Evolutionary conservation across 1,284 basidiomycete genomes (phyloP).

Genomic region (Prillingera fragicola): DNA sequence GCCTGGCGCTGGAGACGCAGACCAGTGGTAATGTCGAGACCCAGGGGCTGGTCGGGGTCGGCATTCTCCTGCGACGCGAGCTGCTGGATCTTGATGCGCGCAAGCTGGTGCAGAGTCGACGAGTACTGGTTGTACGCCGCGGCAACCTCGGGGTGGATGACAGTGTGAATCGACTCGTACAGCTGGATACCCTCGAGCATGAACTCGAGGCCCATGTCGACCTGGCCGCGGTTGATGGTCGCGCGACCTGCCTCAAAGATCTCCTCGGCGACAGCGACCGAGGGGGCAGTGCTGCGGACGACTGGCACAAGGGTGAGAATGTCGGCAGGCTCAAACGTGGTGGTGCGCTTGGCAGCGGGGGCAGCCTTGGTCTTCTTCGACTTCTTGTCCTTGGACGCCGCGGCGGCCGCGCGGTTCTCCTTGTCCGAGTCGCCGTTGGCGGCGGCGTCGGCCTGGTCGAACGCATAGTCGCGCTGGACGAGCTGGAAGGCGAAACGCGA

Average conservation of each 20-base stretch:
- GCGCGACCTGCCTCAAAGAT: conserved; percentile 53
- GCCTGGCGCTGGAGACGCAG: conserved; percentile 54
- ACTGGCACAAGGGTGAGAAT: conserved; percentile 54
- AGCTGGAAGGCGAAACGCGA: conserved; percentile 55
- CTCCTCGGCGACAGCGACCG: conserved; percentile 53
- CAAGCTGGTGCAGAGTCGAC: conserved; percentile 49
- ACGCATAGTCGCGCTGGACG: conserved; percentile 51
- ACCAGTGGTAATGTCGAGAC: conserved; percentile 49
- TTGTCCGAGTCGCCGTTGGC: conserved; percentile 27
- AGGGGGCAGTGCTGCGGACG: conserved; percentile 52
- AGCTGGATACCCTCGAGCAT: conserved; percentile 54
- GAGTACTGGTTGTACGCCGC: conserved; percentile 53
- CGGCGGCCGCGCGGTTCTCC: conserved; percentile 19
- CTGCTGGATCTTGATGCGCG: conserved; percentile 46
- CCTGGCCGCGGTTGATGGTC: conserved; percentile 52
- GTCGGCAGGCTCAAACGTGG: conserved; percentile 53
- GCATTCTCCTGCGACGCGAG: conserved; percentile 33
- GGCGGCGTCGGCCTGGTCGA: conserved; percentile 26
- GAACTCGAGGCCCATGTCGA: conserved; percentile 53
- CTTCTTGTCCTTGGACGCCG: conserved; percentile 32
- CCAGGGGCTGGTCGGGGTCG: conserved; percentile 43
- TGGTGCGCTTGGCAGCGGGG: conserved; percentile 20
- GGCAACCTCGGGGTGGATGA: conserved; percentile 56
- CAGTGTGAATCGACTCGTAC: conserved; percentile 56
- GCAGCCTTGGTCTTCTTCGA: conserved; percentile 38